Base-by-base conservation (phyloP, 2,329 filamentous ascomycete genomes). In the Colletotrichum tabaci region DNA sequence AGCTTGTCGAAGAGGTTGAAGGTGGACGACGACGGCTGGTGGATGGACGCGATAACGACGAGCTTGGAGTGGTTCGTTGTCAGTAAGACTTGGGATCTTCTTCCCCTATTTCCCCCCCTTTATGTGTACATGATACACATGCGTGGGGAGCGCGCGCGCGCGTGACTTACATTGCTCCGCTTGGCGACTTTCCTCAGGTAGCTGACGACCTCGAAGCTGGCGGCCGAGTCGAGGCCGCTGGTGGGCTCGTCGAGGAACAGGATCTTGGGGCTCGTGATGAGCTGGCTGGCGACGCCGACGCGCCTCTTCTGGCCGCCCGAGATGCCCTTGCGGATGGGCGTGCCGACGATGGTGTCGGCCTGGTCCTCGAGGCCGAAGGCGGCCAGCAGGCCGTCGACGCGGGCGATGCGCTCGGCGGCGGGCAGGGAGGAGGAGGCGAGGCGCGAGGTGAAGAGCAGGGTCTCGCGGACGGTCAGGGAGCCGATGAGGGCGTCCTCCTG, bases 401-500 rank as follows among this genome's bases (percentile, higher is more conserved):
- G 88, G 26, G 86, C 50, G 44, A 47, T 38, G 42, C 40, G 52
- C 38, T 61, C 61, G n/a, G 16, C 26, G 23, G 49, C 49, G 16
- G 70, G 49, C n/a, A 61, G 58, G 35, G 35, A 60, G 49, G 81
- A 86, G 1, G 87, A 78, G 76, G 72, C 90, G 82, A 97, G 87
- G 38, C 92, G 88, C 0, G 94, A 93, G 0, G 93, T 92, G 79
- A 97, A 97, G 73, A 90, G 84, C 72, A 97, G 82, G 0, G 94
- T 97, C 83, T 97, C 94, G 38, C 88, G 86, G 10, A 96, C 93
- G 0, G 94, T 97, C 74, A 97, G 84, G 0, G 92, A 92, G 5
- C 94, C 94, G 61, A 96, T 92, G 15, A 97, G 86, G 1, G 93
- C 92, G 84, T 97, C 94, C 74, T 97, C 94, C 80, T 97, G 94